A percentile compares a stretch with the other conserved stretches of the same genome.
Conservation (phyloP, 768 basidiomycete genomes). For the Jaapia argillacea region DNA sequence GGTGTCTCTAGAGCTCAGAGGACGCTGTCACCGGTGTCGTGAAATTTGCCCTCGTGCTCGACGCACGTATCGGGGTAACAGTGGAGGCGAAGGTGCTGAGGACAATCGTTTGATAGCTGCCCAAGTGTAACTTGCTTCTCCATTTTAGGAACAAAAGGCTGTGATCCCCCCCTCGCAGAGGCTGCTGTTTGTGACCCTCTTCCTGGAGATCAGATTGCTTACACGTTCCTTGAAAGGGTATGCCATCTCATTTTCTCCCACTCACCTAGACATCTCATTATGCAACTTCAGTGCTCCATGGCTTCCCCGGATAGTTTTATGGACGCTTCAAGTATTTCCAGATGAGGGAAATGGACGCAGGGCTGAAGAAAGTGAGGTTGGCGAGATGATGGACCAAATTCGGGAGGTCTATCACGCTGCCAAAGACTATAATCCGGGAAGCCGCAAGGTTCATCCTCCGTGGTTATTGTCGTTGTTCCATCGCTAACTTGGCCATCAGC, state of each 20-base stretch:
- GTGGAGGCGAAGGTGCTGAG: slow-evolving; percentile 46
- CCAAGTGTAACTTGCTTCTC: too few relatives aligned
- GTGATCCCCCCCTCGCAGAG: slow-evolving; percentile 48
- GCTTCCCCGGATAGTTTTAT: slow-evolving; percentile 13
- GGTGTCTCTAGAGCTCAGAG: slow-evolving; percentile 52
- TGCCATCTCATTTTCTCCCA: slow-evolving; percentile 17
- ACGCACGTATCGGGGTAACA: slow-evolving; percentile 42
- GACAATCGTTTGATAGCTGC: neutral
- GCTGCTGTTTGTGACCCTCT: slow-evolving; percentile 47
- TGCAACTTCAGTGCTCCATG: slow-evolving; percentile 13
- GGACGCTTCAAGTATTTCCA: neutral
- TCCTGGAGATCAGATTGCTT: slow-evolving; percentile 53
- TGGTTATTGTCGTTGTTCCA: too few relatives aligned
- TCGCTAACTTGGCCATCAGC: too few relatives aligned
- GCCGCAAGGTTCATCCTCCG: too few relatives aligned
- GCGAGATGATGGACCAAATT: too few relatives aligned
- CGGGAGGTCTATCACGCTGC: too few relatives aligned
- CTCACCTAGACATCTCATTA: too few relatives aligned
- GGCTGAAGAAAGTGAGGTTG: too few relatives aligned
- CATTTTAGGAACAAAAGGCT: slow-evolving; percentile 42
- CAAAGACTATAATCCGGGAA: too few relatives aligned
- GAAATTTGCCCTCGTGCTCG: slow-evolving; percentile 43
- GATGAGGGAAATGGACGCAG: too few relatives aligned
- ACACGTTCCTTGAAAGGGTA: slow-evolving; percentile 58
- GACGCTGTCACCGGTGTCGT: slow-evolving; percentile 26